Evolutionary conservation across 2,329 filamentous ascomycete species (phyloP), one percentile per base, ranked within the genome.

Genomic region (Fusarium sp.): DNA sequence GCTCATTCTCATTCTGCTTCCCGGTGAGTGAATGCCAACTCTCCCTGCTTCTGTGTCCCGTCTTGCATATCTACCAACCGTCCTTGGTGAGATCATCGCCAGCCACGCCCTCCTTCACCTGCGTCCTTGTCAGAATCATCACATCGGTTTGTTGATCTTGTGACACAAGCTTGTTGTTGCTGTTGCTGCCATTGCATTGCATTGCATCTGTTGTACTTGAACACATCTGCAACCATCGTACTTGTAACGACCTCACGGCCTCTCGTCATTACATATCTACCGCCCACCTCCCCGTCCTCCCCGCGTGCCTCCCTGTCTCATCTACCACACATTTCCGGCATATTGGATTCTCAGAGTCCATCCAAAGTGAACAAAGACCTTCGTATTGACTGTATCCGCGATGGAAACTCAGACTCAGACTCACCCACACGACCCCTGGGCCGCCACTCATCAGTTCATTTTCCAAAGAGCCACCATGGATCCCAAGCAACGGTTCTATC

Each of bases 401-500:
- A 77, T 80, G 76, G 78, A 79, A 72, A 70, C 78, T 33, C 77
- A 78, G 71, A 67, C 76, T 54, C 76, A 75, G 58, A 63, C 69
- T 50, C 64, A 61, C 47, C 38, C 66, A 38, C 67, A 73, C 62
- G 61, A 71, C 50, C 77, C 75, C 62, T 77, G 72, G 75, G 66
- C 76, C 40, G 71, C 78, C 32, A 70, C 65, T 40, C 74, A 79
- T 68, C 72, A 75, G 59, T 63, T 74, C 50, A 77, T 76, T 45
- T 76, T 78, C 60, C 76, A 65, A 30, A 62, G 61, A 40, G 72
- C 67, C 47, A 78, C 63, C 63, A 84, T 84, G 82, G 81, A 84
- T 68, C 80, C 81, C 66, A 97, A 95, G 76, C 92, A 96, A 79
- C 90, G 90, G 40, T 98, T 98, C 85, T 95, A 96, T 82, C 90